Conservation (phyloP, 768 basidiomycete genomes). For the Calocera viscosa region DNA sequence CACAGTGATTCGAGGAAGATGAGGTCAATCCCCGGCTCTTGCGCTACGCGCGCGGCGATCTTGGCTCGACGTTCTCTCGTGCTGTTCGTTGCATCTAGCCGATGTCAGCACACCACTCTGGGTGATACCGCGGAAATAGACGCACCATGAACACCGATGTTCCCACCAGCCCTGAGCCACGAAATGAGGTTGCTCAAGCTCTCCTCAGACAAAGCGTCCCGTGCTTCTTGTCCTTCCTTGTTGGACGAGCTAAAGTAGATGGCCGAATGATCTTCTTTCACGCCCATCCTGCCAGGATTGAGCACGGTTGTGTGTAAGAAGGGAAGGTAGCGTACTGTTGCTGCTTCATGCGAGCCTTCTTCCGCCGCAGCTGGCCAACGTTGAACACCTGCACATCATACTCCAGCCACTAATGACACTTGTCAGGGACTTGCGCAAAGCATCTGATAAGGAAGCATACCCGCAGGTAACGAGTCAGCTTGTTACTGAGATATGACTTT, state of each 20-base stretch:
- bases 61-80: constrained; percentile 63
- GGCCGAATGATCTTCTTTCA: constrained; percentile 83
- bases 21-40: constrained; percentile 74
- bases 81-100: constrained; percentile 88
- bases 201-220: constrained; percentile 78
- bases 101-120: not conserved
- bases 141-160: constrained; percentile 93
- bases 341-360: constrained; percentile 70
- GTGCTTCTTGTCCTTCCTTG: constrained; percentile 53
- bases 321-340: constrained; percentile 39
- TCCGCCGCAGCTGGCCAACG: constrained; percentile 84
- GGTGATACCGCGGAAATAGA: not conserved
- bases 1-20: constrained; percentile 94
- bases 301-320: not conserved
- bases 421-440: constrained; percentile 15
- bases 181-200: constrained; percentile 88
- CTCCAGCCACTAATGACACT: constrained; percentile 72
- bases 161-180: constrained; percentile 91
- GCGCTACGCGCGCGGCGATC: constrained; percentile 69
- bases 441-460: constrained; percentile 33
- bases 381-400: constrained; percentile 98
- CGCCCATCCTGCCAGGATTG: constrained; percentile 45
- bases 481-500: constrained; percentile 97
- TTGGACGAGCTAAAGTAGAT: constrained; percentile 84
- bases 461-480: constrained; percentile 89